Percentiles rank a stretch among this genome's conserved stretches.
phyloP scores from a whole-genome alignment of 345 rosid species.

The Trapa incisa region DNA sequence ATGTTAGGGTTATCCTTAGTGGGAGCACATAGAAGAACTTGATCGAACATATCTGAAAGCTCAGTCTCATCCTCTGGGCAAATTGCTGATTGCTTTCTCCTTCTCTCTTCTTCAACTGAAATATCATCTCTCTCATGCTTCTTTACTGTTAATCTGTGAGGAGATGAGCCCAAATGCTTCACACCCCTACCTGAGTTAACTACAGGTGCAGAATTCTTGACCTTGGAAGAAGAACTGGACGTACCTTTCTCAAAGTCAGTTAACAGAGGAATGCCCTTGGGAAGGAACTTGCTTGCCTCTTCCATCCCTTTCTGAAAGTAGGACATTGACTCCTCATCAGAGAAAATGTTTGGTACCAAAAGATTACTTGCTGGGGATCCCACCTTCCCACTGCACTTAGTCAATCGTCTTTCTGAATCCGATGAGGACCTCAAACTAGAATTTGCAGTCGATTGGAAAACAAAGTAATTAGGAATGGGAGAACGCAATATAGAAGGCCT shows the following conservation, averaged over 20 bases:
- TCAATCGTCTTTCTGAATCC: background rate
- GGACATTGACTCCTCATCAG: conserved; percentile 18
- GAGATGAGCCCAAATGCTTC: background rate
- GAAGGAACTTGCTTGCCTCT: conserved; percentile 41
- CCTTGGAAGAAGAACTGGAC: conserved; percentile 4
- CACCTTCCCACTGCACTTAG: background rate
- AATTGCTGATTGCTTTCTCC: conserved; percentile 25
- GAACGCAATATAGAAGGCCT: conserved; percentile 13
- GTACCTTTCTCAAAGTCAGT: conserved; percentile 16
- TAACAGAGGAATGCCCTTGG: conserved; percentile 14
- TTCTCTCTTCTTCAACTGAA: conserved; percentile 23
- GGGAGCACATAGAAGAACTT: conserved; percentile 19
- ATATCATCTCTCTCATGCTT: conserved; percentile 23
- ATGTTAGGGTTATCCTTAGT: background rate
- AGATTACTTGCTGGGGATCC: conserved; percentile 10
- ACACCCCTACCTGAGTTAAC: conserved; percentile 9
- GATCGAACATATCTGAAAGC: conserved; percentile 30
- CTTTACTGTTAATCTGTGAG: conserved; percentile 14
- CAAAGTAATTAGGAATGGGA: conserved; percentile 9
- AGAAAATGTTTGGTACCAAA: conserved; percentile 21
- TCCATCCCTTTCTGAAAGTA: conserved; percentile 30
- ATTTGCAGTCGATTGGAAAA: conserved; percentile 10
- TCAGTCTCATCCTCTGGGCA: conserved; percentile 27
- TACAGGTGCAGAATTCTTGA: background rate
- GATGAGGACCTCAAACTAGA: conserved; percentile 4